Conservation (phyloP, 2,329 filamentous ascomycete species). For the Neonectria punicea region DNA sequence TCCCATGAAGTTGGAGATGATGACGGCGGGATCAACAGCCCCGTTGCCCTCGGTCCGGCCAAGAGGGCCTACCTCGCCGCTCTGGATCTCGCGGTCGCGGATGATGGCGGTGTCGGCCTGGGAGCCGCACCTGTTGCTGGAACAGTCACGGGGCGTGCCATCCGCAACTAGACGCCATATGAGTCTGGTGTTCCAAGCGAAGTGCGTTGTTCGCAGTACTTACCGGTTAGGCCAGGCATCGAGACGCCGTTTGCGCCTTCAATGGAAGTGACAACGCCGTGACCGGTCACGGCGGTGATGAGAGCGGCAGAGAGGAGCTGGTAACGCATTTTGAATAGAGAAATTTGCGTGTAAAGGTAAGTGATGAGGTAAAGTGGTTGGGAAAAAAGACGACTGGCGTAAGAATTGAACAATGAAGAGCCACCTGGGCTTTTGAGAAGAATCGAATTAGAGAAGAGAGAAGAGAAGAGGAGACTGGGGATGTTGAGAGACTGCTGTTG, state of each 20-base stretch:
- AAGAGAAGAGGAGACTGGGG: constrained; percentile 9
- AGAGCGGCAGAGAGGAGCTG: constrained; percentile 45
- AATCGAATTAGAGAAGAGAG: background rate
- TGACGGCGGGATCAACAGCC: constrained; percentile 65
- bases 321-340: constrained; percentile 42
- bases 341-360: background rate
- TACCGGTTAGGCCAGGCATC: constrained; percentile 66
- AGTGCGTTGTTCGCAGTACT: background rate
- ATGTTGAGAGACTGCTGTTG: constrained; percentile 7
- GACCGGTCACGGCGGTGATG: constrained; percentile 62
- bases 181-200: background rate
- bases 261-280: constrained; percentile 67
- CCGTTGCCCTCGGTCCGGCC: constrained; percentile 71
- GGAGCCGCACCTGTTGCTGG: constrained; percentile 69
- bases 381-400: constrained; percentile 23
- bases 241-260: constrained; percentile 69
- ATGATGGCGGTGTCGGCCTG: constrained; percentile 78
- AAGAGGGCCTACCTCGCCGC: constrained; percentile 64
- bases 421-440: constrained; percentile 23
- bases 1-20: constrained; percentile 71
- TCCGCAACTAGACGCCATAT: constrained; percentile 60
- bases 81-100: constrained; percentile 67
- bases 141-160: constrained; percentile 75
- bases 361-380: constrained; percentile 1
- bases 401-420: constrained; percentile 13